These are phyloP conservation scores for Zygoascus sp. DNA, from an alignment of 1,139 yeast genomes.

Conservation along the genomic window DNA sequence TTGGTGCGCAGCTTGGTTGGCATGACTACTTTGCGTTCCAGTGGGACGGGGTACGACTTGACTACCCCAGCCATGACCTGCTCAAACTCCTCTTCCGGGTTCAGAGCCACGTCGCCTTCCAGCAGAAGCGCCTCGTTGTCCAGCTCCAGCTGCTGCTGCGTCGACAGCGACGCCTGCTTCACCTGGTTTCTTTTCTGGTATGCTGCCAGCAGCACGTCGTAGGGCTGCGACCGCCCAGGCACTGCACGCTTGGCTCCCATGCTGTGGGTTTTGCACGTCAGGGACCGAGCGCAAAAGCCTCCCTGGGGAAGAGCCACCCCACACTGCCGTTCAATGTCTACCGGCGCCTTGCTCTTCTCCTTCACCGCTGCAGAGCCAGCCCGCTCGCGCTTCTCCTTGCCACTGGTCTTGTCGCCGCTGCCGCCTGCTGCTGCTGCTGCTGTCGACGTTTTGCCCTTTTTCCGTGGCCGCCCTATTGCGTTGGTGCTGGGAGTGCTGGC, in stretches of 20 bases:
- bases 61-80: constrained; percentile 84
- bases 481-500: neutral
- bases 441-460: constrained; percentile 19
- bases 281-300: constrained; percentile 87
- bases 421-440: constrained; percentile 2
- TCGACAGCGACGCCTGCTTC: constrained; percentile 53
- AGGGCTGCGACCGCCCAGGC: constrained; percentile 86
- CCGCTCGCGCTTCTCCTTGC: constrained; percentile 14
- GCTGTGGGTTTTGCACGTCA: constrained; percentile 95
- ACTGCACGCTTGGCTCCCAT: constrained; percentile 98
- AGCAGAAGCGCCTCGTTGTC: constrained; percentile 26
- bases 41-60: constrained; percentile 71
- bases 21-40: constrained; percentile 67
- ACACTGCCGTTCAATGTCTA: constrained; percentile 92
- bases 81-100: constrained; percentile 86
- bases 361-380: constrained; percentile 49
- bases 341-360: constrained; percentile 71
- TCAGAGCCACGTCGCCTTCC: constrained; percentile 28
- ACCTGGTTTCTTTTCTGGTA: constrained; percentile 93
- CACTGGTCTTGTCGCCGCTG: neutral
- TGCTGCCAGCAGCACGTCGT: constrained; percentile 79
- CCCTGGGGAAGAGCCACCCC: constrained; percentile 94
- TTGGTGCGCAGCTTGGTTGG: constrained; percentile 66
- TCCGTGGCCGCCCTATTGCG: constrained; percentile 14
- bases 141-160: constrained; percentile 32